These are phyloP conservation scores for Pterocarpus santalinus DNA, from an alignment of 306 rosid genomes.

Conservation along the genomic window DNA sequence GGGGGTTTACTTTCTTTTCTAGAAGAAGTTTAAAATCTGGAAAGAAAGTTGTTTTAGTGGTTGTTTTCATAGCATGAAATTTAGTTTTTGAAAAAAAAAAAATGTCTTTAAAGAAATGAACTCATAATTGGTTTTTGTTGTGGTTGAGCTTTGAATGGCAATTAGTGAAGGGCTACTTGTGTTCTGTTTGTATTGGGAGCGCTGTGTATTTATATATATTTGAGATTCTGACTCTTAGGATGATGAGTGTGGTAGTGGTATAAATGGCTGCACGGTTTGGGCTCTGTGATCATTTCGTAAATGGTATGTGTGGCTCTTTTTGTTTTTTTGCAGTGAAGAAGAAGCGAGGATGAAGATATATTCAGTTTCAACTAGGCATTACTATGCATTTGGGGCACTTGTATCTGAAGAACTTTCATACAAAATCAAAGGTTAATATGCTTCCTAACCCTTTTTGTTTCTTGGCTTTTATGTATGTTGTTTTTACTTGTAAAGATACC, in stretches of 20 bases:
- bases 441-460: not conserved
- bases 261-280: not conserved
- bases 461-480: not conserved
- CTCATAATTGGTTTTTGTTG: not conserved
- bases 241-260: not conserved
- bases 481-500: not conserved
- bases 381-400: conserved; percentile 91
- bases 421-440: conserved; percentile 75
- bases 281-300: not conserved
- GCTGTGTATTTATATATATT: not conserved
- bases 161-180: not conserved
- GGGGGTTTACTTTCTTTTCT: no score
- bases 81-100: no score
- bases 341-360: conserved; percentile 95
- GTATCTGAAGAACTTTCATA: conserved; percentile 83
- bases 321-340: conserved; percentile 68
- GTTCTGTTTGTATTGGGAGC: not conserved
- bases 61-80: no score
- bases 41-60: not conserved
- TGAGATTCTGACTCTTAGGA: not conserved
- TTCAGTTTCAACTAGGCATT: conserved; percentile 92
- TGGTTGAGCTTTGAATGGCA: not conserved
- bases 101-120: not conserved
- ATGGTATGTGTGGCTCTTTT: not conserved
- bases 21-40: no score